Percentiles rank a stretch among this genome's conserved stretches.
phyloP scores from a whole-genome alignment of 768 basidiomycete genomes.

The Tubosaeta sp. region DNA sequence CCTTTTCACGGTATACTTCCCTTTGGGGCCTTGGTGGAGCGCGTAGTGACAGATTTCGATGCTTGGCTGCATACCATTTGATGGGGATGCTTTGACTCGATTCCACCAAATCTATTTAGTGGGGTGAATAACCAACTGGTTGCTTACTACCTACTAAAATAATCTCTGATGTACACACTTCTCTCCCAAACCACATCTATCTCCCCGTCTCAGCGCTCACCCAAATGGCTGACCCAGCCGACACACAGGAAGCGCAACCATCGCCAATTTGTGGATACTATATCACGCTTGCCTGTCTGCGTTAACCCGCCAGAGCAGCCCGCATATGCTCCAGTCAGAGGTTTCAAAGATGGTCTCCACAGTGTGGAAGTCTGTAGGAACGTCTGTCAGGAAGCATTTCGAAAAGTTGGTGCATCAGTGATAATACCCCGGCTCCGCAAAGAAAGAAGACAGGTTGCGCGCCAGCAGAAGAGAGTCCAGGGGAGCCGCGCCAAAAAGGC shows the following conservation, averaged over 20 bases:
- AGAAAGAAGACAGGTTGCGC: slow-evolving; percentile 46
- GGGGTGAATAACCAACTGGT: no score
- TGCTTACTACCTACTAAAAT: no score
- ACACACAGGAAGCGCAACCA: slow-evolving; percentile 29
- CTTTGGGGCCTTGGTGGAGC: slow-evolving; percentile 8
- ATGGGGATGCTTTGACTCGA: no score
- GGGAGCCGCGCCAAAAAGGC: slow-evolving; percentile 24
- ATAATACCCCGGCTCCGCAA: slow-evolving; percentile 54
- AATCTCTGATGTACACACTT: no score
- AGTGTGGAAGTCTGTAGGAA: slow-evolving; percentile 59
- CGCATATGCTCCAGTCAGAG: slow-evolving; percentile 49
- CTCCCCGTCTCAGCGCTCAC: slow-evolving; percentile 13
- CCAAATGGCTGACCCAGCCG: slow-evolving; percentile 21
- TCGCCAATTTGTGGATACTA: slow-evolving; percentile 81
- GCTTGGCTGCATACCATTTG: slow-evolving; percentile 9
- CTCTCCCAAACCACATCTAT: slow-evolving; percentile 16
- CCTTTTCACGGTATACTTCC: neutral
- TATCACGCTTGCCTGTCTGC: slow-evolving; percentile 62
- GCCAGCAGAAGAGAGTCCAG: slow-evolving; percentile 35
- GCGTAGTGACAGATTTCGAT: slow-evolving; percentile 8
- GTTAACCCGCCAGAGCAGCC: slow-evolving; percentile 18
- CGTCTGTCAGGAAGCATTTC: slow-evolving; percentile 44
- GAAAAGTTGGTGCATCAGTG: slow-evolving; percentile 52
- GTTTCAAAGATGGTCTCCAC: slow-evolving; percentile 60
- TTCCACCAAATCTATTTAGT: no score